Conservation (phyloP, 2,329 filamentous ascomycete species). For the Aspergillus vadensis region DNA sequence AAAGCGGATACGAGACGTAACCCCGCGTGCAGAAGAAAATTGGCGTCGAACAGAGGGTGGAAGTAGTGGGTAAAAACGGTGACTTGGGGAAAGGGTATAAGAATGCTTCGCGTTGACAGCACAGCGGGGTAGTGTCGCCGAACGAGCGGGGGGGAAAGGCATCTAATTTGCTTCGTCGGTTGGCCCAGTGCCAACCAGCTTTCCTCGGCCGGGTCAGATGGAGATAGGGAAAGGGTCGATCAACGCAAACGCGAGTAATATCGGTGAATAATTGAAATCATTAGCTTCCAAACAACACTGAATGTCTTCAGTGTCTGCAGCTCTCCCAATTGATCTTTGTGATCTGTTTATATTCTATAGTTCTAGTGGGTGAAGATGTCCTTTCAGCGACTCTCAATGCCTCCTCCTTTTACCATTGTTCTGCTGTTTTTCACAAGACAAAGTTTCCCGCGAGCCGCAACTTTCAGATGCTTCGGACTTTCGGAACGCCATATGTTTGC, state of each 20-base stretch:
- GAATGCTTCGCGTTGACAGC: constrained; percentile 20
- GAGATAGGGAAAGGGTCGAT: constrained; percentile 19
- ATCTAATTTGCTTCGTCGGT: constrained; percentile 30
- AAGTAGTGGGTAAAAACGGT: constrained; percentile 16
- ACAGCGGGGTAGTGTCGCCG: constrained; percentile 29
- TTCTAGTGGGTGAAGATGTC: not conserved
- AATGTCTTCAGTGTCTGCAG: not conserved
- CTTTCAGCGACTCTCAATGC: not conserved
- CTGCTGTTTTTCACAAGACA: not conserved
- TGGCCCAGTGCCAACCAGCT: constrained; percentile 4
- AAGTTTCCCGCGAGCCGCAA: constrained; percentile 8
- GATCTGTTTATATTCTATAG: not conserved
- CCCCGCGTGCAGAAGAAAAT: constrained; percentile 19
- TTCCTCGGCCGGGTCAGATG: constrained; percentile 13
- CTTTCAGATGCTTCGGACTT: not conserved
- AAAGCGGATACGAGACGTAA: constrained; percentile 20
- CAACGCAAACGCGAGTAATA: constrained; percentile 5
- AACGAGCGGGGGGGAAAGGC: constrained; percentile 31
- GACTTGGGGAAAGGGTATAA: constrained; percentile 21
- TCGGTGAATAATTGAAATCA: constrained; percentile 12
- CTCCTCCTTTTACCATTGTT: not conserved
- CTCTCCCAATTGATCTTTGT: not conserved
- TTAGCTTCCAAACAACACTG: not conserved
- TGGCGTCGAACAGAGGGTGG: constrained; percentile 14
- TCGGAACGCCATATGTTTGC: not conserved